These are phyloP conservation scores for Pseudoscleropodium purum DNA, from an alignment of 225 moss, liverwort and hornwort genomes.

Conservation along the genomic window DNA sequence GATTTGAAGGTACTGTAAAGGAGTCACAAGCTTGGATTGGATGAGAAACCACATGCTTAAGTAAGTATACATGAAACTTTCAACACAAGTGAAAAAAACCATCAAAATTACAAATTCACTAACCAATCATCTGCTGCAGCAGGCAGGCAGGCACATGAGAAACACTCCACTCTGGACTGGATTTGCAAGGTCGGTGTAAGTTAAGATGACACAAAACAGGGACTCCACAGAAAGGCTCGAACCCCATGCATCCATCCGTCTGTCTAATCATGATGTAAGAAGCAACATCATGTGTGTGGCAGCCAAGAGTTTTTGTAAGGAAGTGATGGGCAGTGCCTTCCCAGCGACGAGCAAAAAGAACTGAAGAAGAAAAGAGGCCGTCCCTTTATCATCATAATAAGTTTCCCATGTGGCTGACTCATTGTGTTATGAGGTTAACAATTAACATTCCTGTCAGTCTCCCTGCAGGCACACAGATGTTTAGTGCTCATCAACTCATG, in stretches of 20 bases:
- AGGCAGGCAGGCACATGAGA: background rate
- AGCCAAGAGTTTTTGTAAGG: background rate
- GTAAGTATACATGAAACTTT: background rate
- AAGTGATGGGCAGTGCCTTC: background rate
- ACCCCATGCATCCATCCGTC: background rate
- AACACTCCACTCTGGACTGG: background rate
- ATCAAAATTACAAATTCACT: background rate
- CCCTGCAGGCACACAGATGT: background rate
- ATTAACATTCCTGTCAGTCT: background rate
- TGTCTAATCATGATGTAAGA: background rate
- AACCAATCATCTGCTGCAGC: background rate
- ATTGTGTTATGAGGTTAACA: background rate
- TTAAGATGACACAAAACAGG: background rate
- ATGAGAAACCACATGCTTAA: background rate
- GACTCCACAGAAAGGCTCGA: background rate
- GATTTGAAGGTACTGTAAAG: background rate
- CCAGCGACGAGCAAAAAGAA: background rate
- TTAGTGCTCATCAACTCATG: background rate
- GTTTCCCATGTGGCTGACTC: constrained; percentile 6
- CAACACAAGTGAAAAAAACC: background rate
- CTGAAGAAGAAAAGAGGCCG: background rate
- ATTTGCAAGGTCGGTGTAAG: background rate
- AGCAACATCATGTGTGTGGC: background rate
- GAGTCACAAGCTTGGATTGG: background rate
- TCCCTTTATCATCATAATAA: background rate